Evolutionary conservation across 768 basidiomycete genomes (phyloP), one percentile per base, ranked within the genome.

Genomic region (Brasilioporus rufonigricans): DNA sequence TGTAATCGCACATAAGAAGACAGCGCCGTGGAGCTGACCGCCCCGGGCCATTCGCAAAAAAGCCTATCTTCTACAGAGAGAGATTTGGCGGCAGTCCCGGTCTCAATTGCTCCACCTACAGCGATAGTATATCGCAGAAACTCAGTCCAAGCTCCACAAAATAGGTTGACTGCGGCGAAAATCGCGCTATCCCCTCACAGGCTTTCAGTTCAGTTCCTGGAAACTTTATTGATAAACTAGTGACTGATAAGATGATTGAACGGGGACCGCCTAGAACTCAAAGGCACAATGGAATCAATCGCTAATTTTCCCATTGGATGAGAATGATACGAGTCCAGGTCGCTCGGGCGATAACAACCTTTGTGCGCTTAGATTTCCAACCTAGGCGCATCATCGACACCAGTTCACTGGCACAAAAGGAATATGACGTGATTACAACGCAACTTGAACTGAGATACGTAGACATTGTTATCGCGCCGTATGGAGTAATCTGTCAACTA

Each of bases 11-110:
- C 50, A 10, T 48, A 60, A 51, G 27, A 18, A 39, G 61, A 12
- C 12, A 38, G 36, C 14, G 14, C 33, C 12, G 40, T 44, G 1
- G 36, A 52, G 38, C 48, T 9, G 35, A 26, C 18, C 14, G 11
- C 1, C 63, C n/a, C n/a, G n/a, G n/a, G n/a, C n/a, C 64, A 65
- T 46, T 57, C 33, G 63, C 63, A 61, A 43, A 64, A 64, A 64
- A 38, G 38, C 48, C 64, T 64, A 60, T 54, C 43, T 5, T 9
- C 7, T 11, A 7, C 36, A 31, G 33, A 36, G 41, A 11, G 29
- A 23, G 4, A 27, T 50, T 31, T 26, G 48, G 21, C 31, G 24
- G 39, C 40, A 14, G 38, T 27, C 16, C 13, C 21, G 19, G 45
- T 5, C 16, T 11, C 10, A 21, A 16, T 19, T 12, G 33, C 33